Evolutionary conservation across 2,329 filamentous ascomycete species (phyloP).

Genomic region (Ophiostoma triangulosporum): DNA sequence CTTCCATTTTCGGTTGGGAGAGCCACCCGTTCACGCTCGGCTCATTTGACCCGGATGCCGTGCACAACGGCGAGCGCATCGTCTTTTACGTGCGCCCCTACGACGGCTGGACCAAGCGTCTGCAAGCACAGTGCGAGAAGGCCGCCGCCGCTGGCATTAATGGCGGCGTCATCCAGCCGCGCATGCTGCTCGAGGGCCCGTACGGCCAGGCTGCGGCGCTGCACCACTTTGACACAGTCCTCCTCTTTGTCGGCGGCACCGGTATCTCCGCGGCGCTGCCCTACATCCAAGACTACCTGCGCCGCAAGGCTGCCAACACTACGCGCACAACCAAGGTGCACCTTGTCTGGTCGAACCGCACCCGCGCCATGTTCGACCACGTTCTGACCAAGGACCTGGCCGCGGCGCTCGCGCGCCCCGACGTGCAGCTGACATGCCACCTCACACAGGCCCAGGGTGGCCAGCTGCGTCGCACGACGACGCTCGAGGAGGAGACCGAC

Average conservation of each 20-base stretch:
- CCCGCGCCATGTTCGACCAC: conserved; percentile 5
- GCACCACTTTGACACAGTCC: conserved; percentile 11
- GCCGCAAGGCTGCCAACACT: conserved; percentile 3
- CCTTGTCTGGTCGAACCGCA: conserved; percentile 13
- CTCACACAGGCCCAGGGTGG: conserved; percentile 4
- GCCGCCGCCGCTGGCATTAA: background rate
- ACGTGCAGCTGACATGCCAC: conserved; percentile 4
- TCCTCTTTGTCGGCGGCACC: conserved; percentile 14
- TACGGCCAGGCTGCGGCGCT: conserved; percentile 13
- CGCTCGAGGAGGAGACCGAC: background rate
- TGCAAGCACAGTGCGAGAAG: conserved; percentile 8
- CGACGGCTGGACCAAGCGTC: conserved; percentile 14
- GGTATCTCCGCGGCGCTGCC: conserved; percentile 14
- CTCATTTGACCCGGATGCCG: background rate
- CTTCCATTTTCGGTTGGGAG: conserved; percentile 30
- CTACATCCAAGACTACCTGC: conserved; percentile 12
- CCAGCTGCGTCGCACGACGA: background rate
- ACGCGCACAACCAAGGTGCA: conserved; percentile 12
- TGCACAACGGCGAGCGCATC: conserved; percentile 6
- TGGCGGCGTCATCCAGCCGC: background rate
- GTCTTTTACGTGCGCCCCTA: conserved; percentile 12
- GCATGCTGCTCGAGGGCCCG: conserved; percentile 14
- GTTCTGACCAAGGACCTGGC: conserved; percentile 3
- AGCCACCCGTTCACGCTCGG: conserved; percentile 37
- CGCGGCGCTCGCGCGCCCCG: conserved; percentile 2